Percentiles rank a stretch among this genome's conserved stretches.
Evolutionary conservation across 177 flowering plant species (phyloP).

Genomic region (Vitis hybrid): DNA sequence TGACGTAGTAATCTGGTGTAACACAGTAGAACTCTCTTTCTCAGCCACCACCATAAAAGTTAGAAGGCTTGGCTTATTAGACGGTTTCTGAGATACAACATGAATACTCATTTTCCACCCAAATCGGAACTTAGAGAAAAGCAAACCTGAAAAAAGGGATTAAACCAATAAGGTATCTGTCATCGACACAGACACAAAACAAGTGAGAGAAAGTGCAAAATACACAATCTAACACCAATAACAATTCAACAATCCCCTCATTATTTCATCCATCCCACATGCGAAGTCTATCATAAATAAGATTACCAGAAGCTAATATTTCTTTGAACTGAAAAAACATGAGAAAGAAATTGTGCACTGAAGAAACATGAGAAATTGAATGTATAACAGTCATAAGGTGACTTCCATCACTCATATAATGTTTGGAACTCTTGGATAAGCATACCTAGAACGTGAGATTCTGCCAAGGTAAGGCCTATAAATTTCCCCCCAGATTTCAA

Average conservation of each 20-base stretch:
- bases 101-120: conserved; percentile 79
- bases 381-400: background rate
- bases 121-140: conserved; percentile 76
- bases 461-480: conserved; percentile 87
- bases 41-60: conserved; percentile 79
- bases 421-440: too few relatives aligned
- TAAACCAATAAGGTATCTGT: conserved; percentile 3
- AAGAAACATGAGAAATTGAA: background rate
- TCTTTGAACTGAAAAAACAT: background rate
- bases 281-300: background rate
- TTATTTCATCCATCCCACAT: background rate
- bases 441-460: conserved; percentile 83
- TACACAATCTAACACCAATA: background rate
- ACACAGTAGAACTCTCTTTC: conserved; percentile 45
- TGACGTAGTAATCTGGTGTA: conserved; percentile 45
- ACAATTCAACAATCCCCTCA: too few relatives aligned
- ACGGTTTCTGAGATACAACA: conserved; percentile 48
- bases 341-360: background rate
- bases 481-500: conserved; percentile 68
- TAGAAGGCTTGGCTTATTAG: conserved; percentile 45
- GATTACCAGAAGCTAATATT: background rate
- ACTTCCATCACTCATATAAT: background rate
- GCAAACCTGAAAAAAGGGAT: conserved; percentile 50
- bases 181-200: background rate
- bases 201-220: background rate